Conservation (phyloP, 129 eudicot genomes). For the Saussurea involucrata region DNA sequence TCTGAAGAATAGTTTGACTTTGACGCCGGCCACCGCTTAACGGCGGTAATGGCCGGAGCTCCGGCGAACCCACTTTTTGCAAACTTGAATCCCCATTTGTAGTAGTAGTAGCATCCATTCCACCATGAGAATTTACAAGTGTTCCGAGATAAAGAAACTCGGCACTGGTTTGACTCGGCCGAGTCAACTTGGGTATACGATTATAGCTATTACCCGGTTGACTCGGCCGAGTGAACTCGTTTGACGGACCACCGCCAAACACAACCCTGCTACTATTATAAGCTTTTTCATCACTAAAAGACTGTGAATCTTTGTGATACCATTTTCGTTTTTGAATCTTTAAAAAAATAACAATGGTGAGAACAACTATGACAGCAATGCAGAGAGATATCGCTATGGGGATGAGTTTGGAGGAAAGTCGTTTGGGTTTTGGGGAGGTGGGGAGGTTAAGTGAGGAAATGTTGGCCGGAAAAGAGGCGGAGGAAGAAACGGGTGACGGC, state of each 20-base stretch:
- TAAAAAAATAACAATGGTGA: constrained; percentile 29
- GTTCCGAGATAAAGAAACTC: constrained; percentile 78
- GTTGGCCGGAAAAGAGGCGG: constrained; percentile 75
- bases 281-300: constrained; percentile 26
- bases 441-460: constrained; percentile 65
- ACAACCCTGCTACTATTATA: constrained; percentile 11
- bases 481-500: constrained; percentile 29
- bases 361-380: constrained; percentile 36
- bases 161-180: constrained; percentile 64
- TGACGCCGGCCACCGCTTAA: constrained; percentile 26
- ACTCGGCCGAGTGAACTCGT: constrained; percentile 32
- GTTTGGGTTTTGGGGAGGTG: constrained; percentile 40
- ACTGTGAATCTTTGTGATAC: not conserved
- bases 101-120: not conserved
- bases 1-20: constrained; percentile 15
- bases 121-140: constrained; percentile 51
- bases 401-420: constrained; percentile 52
- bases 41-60: constrained; percentile 85
- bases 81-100: not conserved
- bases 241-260: not conserved
- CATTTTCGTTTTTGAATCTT: constrained; percentile 30
- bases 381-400: constrained; percentile 48
- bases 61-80: constrained; percentile 71
- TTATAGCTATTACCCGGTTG: constrained; percentile 21
- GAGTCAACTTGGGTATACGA: not conserved